Base-by-base conservation (phyloP, 1,284 basidiomycete genomes). In the Ustilago shanxiensis region DNA sequence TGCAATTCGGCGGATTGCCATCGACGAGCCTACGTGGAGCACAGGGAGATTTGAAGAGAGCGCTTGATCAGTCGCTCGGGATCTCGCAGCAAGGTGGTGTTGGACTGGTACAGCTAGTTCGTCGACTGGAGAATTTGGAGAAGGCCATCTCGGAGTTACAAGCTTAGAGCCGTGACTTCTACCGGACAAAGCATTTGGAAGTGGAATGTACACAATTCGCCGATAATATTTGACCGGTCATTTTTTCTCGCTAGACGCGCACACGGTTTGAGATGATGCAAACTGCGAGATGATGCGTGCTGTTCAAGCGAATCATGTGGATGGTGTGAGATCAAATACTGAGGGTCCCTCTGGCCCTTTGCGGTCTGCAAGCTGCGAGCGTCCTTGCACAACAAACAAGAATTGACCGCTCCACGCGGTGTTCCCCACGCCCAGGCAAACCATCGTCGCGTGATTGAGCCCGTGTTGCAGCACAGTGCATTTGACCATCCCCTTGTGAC, bases 1-100 rank as follows among this genome's bases (percentile, higher is more conserved):
- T 51, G 39, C 80, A 81, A 22, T 81, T 80, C 31, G 74, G 72
- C 9, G 78, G 72, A 0, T 56, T 81, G 24, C 80, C 80, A 0
- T 44, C 78, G 10, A 57, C 59, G 0, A 58, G 72, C 1, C 56
- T 81, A 14, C 59, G 73, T 14, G 59, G 63, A 2, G 72, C 80
- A 13, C 80, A 80, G 59, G 29, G 37, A 0, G 70, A 76, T n/a
- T 70, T 81, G 31, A 60, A 20, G 20, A 26, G 24, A 11, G 68
- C 73, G 0, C 55, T 76, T 2, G 61, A 71, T 37, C 53, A 51
- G 28, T 4, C 24, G 1, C 54, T 76, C 2, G 67, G 72, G 1
- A 41, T 71, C 28, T 13, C 22, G 41, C 13, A n/a, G n/a, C n/a
- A n/a, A n/a, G n/a, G 2, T 10, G 44, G 13, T 5, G 26, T 6